These are phyloP conservation scores for Lagenidium giganteum DNA, from an alignment of 352 stramenopile species.

Conservation along the genomic window DNA sequence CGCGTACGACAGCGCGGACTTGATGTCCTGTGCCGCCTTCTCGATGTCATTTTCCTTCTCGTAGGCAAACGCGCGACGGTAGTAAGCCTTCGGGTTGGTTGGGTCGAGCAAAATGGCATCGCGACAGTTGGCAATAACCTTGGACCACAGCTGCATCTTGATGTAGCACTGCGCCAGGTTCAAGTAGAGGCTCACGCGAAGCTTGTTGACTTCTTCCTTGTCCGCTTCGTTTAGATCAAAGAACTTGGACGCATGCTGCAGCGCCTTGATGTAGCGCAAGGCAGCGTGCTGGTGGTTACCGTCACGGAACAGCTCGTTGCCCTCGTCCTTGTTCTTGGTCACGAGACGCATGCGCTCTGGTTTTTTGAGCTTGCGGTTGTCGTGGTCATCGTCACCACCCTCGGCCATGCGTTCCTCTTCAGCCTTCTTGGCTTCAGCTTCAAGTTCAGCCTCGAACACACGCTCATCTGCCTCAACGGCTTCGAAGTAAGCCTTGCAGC, in stretches of 20 bases:
- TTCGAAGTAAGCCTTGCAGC: slow-evolving; percentile 64
- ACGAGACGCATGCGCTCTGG: slow-evolving; percentile 92
- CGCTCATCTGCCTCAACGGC: slow-evolving; percentile 58
- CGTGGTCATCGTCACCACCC: slow-evolving; percentile 85
- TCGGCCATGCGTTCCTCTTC: slow-evolving; percentile 67
- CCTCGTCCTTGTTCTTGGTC: slow-evolving; percentile 94
- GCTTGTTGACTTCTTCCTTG: slow-evolving; percentile 79
- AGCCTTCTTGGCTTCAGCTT: slow-evolving; percentile 66
- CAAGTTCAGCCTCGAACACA: slow-evolving; percentile 67
- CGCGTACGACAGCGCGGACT: slow-evolving; percentile 40
- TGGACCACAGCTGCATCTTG: slow-evolving; percentile 89
- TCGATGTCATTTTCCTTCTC: slow-evolving; percentile 88
- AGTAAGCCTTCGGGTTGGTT: slow-evolving; percentile 83
- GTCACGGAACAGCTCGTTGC: slow-evolving; percentile 91
- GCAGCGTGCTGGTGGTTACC: slow-evolving; percentile 87
- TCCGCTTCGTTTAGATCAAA: slow-evolving; percentile 85
- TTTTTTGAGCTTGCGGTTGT: slow-evolving; percentile 91
- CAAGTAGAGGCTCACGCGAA: slow-evolving; percentile 90
- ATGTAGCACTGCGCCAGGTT: slow-evolving; percentile 93
- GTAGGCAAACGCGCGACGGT: slow-evolving; percentile 78
- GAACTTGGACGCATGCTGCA: slow-evolving; percentile 90
- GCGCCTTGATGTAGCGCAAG: slow-evolving; percentile 88
- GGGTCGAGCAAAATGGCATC: slow-evolving; percentile 73
- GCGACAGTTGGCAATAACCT: slow-evolving; percentile 83
- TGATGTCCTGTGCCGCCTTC: slow-evolving; percentile 53